Percentiles rank a stretch among this genome's conserved stretches.
These are phyloP conservation scores for Caloboletus firmus DNA, from an alignment of 1,284 basidiomycete species.

Conservation along the genomic window DNA sequence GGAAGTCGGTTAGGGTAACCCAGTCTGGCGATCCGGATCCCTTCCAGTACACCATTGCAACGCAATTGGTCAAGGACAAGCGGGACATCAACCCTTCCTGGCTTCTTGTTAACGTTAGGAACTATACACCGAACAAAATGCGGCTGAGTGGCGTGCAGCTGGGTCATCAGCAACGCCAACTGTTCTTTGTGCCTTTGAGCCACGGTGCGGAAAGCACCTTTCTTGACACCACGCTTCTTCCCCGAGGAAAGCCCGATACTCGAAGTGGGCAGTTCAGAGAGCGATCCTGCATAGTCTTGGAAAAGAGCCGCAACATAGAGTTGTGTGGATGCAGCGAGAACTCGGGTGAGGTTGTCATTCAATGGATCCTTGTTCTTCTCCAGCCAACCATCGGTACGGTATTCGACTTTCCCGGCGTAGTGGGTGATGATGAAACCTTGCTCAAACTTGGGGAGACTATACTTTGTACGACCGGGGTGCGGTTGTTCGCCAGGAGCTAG, in stretches of 20 bases:
- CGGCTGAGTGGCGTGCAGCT: constrained; percentile 92
- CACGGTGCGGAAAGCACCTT: constrained; percentile 96
- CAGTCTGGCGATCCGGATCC: constrained; percentile 95
- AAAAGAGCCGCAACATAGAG: constrained; percentile 85
- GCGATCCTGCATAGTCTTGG: constrained; percentile 69
- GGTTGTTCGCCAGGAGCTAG: constrained; percentile 48
- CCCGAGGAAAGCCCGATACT: constrained; percentile 51
- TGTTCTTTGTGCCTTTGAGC: constrained; percentile 97
- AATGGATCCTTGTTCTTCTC: constrained; percentile 99
- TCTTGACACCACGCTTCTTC: constrained; percentile 83
- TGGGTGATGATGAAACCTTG: constrained; percentile 96
- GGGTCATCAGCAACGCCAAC: constrained; percentile 86
- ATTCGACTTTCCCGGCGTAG: constrained; percentile 97
- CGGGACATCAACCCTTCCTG: constrained; percentile 90
- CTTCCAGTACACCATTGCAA: constrained; percentile 99
- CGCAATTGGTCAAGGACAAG: constrained; percentile 95
- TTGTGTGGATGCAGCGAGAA: constrained; percentile 83
- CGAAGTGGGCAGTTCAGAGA: constrained; percentile 28
- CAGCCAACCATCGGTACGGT: constrained; percentile 94
- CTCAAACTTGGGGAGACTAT: constrained; percentile 84
- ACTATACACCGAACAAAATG: constrained; percentile 99
- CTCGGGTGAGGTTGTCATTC: constrained; percentile 93
- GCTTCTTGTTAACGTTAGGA: constrained; percentile 91
- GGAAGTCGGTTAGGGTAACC: constrained; percentile 97
- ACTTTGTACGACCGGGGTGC: constrained; percentile 81